These are phyloP conservation scores for Trichoderma asperelloides DNA, from an alignment of 495 filamentous ascomycete species.

Conservation along the genomic window DNA sequence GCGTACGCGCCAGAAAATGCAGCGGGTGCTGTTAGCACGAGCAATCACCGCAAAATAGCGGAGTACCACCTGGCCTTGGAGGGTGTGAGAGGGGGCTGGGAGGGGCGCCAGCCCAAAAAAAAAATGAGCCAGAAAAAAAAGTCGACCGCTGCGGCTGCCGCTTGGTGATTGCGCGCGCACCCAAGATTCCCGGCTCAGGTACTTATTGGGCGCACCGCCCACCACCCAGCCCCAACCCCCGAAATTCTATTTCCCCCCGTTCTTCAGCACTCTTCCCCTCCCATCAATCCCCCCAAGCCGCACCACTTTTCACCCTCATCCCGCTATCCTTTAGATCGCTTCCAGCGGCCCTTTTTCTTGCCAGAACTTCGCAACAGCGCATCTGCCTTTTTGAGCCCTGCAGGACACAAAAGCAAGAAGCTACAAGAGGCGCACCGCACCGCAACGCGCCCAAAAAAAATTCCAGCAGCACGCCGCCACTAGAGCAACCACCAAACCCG, in stretches of 20 bases:
- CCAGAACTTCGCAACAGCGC: conserved; percentile 4
- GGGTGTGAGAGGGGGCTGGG: not conserved
- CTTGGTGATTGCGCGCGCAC: conserved; percentile 3
- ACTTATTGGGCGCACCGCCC: conserved; percentile 4
- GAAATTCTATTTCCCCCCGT: conserved; percentile 3
- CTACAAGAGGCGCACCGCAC: conserved; percentile 7
- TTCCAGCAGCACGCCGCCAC: not conserved
- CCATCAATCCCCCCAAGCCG: not conserved
- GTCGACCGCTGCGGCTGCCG: not conserved
- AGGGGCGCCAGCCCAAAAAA: conserved; percentile 4
- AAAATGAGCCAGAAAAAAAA: not conserved
- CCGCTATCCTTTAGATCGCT: conserved; percentile 3
- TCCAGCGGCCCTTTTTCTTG: not conserved
- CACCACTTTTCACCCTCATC: conserved; percentile 3
- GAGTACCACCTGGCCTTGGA: not conserved
- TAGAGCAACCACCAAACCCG: conserved; percentile 9
- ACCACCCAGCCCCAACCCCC: not conserved
- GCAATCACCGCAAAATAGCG: not conserved
- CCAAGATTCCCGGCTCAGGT: not conserved
- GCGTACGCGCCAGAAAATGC: not conserved
- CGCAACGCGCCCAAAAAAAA: conserved; percentile 8
- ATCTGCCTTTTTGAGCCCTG: not conserved
- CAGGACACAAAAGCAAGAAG: not conserved
- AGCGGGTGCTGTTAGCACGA: not conserved
- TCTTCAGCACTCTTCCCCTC: conserved; percentile 3